phyloP scores from a whole-genome alignment of 768 basidiomycete genomes.

The Panaeolus cyanescens region DNA sequence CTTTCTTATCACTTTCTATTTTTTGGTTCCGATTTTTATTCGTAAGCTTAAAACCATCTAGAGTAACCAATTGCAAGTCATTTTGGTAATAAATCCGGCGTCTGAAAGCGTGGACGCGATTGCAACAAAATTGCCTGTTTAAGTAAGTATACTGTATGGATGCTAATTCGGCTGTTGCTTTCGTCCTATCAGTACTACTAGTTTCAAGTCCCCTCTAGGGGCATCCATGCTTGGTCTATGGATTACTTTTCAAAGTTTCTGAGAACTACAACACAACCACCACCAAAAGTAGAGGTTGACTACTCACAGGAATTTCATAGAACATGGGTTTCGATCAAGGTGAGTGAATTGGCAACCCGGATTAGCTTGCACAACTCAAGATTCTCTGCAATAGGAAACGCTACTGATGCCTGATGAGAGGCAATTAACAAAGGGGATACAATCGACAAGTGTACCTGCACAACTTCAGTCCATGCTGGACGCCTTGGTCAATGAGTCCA shows the following conservation, averaged over 20 bases:
- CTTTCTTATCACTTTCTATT: slow-evolving; percentile 5
- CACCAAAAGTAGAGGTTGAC: slow-evolving; percentile 58
- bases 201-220: too few species aligned
- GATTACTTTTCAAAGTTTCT: slow-evolving; percentile 89
- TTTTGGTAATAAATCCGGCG: too few species aligned
- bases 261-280: slow-evolving; percentile 40
- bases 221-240: slow-evolving; percentile 41
- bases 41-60: not conserved
- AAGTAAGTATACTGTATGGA: not conserved
- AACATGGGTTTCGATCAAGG: slow-evolving; percentile 79
- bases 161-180: not conserved
- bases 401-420: slow-evolving; percentile 89
- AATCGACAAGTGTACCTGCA: slow-evolving; percentile 77
- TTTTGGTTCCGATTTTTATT: not conserved
- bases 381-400: slow-evolving; percentile 56
- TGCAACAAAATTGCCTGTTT: not conserved
- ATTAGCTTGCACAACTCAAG: not conserved
- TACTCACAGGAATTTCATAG: slow-evolving; percentile 72
- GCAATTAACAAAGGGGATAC: slow-evolving; percentile 80
- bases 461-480: slow-evolving; percentile 82
- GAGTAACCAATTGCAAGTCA: not conserved
- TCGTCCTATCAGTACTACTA: not conserved
- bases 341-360: slow-evolving; percentile 23
- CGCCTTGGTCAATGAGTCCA: slow-evolving; percentile 83
- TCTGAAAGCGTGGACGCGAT: not conserved